phyloP scores from a whole-genome alignment of 345 rosid species.

The Hibiscus trionum region DNA sequence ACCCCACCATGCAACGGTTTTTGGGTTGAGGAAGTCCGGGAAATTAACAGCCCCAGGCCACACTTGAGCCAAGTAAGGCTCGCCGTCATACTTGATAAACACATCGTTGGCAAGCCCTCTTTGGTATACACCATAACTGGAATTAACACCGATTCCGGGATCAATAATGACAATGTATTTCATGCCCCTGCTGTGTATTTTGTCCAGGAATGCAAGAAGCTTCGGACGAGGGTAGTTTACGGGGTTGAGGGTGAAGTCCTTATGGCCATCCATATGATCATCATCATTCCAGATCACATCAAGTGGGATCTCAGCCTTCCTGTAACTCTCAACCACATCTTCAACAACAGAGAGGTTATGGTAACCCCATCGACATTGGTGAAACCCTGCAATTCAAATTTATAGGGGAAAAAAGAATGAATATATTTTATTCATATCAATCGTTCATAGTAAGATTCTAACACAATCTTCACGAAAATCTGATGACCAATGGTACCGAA shows the following conservation, averaged over 20 bases:
- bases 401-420: neutral
- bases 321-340: constrained; percentile 83
- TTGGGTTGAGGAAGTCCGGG: constrained; percentile 96
- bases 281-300: constrained; percentile 99
- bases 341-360: constrained; percentile 88
- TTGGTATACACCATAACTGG: constrained; percentile 67
- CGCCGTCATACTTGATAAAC: constrained; percentile 81
- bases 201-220: constrained; percentile 76
- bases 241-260: constrained; percentile 86
- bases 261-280: constrained; percentile 93
- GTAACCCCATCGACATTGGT: constrained; percentile 99
- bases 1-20: constrained; percentile 88
- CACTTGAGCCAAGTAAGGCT: constrained; percentile 87
- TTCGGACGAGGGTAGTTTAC: constrained; percentile 61
- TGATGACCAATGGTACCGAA: neutral
- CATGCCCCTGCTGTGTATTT: constrained; percentile 78
- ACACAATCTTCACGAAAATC: neutral
- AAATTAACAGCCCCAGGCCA: constrained; percentile 98
- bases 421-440: neutral
- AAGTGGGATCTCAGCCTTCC: constrained; percentile 77
- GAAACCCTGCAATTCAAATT: constrained; percentile 57
- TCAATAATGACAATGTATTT: constrained; percentile 76
- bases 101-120: constrained; percentile 78
- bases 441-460: neutral
- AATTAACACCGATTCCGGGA: constrained; percentile 40